Evolutionary conservation across 176 grass and related monocot genomes (phyloP).

Genomic region (Aegilops sharonensis): DNA sequence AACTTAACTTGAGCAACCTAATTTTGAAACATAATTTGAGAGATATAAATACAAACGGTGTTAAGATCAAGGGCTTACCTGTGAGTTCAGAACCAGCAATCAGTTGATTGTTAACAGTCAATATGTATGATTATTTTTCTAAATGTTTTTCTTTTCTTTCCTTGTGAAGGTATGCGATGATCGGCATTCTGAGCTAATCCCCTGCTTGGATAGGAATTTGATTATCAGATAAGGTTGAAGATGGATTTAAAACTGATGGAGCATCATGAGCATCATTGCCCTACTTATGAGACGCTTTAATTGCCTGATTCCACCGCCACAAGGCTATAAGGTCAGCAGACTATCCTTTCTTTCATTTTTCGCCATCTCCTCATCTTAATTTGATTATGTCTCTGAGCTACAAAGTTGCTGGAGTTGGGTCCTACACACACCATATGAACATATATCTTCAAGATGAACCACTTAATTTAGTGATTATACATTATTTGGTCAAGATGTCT

Average conservation of each 20-base stretch:
- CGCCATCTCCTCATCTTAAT: neutral
- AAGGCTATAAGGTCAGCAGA: slow-evolving; percentile 78
- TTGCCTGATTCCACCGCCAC: slow-evolving; percentile 85
- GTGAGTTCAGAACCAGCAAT: slow-evolving; percentile 42
- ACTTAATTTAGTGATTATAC: too few species aligned
- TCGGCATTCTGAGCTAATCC: slow-evolving; percentile 87
- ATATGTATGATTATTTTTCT: slow-evolving; percentile 13
- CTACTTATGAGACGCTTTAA: slow-evolving; percentile 80
- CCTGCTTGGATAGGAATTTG: slow-evolving; percentile 96
- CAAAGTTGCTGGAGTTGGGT: neutral
- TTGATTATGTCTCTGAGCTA: neutral
- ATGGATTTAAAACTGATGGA: slow-evolving; percentile 97
- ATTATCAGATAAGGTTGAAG: slow-evolving; percentile 92
- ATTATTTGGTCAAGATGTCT: too few species aligned
- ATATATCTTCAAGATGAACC: neutral
- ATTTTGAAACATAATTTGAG: too few species aligned
- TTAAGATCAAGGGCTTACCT: slow-evolving; percentile 72
- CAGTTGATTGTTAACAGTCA: neutral
- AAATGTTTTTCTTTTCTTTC: neutral
- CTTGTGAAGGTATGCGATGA: slow-evolving; percentile 79
- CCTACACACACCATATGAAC: neutral
- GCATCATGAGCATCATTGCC: slow-evolving; percentile 95
- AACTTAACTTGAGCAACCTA: too few species aligned
- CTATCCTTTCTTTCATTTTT: slow-evolving; percentile 13
- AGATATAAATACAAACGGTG: slow-evolving; percentile 30